Evolutionary conservation across 495 filamentous ascomycete species (phyloP).

Genomic region (Ramalina peruviana): DNA sequence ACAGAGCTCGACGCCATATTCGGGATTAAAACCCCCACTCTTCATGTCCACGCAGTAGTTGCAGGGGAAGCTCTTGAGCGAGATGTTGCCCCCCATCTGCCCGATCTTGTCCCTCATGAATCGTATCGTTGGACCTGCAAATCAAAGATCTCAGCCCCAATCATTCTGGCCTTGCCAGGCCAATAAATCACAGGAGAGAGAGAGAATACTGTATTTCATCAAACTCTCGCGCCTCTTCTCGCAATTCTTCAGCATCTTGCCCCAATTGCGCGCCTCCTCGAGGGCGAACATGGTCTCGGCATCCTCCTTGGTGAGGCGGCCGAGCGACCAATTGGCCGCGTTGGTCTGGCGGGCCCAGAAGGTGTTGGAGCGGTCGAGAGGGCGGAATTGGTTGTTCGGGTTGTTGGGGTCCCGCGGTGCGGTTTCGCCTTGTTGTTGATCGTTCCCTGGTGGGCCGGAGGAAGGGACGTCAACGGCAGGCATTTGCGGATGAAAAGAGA

Average conservation of each 20-base stretch:
- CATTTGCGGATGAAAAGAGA: neutral
- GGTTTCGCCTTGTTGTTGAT: neutral
- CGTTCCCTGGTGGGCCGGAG: neutral
- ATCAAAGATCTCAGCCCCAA: neutral
- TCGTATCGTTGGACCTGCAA: constrained; percentile 57
- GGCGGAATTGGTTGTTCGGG: neutral
- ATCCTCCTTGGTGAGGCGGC: constrained; percentile 2
- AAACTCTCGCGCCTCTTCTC: neutral
- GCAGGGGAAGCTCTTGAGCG: constrained; percentile 64
- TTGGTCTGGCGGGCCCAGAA: constrained; percentile 1
- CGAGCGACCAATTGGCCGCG: neutral
- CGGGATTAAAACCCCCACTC: constrained; percentile 67
- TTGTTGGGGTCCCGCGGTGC: neutral
- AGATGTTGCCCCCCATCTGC: constrained; percentile 61
- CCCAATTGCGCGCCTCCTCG: neutral
- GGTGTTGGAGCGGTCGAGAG: neutral
- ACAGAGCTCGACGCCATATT: constrained; percentile 78
- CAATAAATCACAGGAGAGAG: neutral
- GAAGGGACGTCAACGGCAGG: neutral
- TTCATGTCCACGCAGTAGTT: constrained; percentile 53
- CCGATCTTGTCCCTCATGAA: constrained; percentile 69
- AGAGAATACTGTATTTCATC: neutral
- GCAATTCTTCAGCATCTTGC: neutral
- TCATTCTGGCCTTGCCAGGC: neutral
- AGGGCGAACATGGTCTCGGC: neutral